Percentiles rank a stretch among this genome's conserved stretches.
Evolutionary conservation across 1,284 basidiomycete species (phyloP).

Genomic region (Boletus calvinii): DNA sequence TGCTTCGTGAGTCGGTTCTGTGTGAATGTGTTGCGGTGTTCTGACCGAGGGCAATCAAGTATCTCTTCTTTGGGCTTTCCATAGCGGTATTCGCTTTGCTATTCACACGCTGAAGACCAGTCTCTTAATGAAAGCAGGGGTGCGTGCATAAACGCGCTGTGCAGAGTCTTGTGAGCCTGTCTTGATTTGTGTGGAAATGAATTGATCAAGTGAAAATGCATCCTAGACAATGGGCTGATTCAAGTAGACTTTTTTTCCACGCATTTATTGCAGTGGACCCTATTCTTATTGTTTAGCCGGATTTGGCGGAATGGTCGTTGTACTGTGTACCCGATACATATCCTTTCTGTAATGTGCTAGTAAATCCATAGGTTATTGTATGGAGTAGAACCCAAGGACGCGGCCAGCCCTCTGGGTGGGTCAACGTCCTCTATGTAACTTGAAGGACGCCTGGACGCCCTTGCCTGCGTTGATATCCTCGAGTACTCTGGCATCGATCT

Average conservation of each 20-base stretch:
- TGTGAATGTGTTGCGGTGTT: conserved; percentile 11
- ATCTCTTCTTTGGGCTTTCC: conserved; percentile 65
- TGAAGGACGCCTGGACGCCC: conserved; percentile 77
- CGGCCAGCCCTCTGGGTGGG: not conserved
- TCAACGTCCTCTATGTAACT: conserved; percentile 66
- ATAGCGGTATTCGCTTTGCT: conserved; percentile 56
- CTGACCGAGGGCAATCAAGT: conserved; percentile 43
- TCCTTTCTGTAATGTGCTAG: conserved; percentile 20
- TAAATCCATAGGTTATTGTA: conserved; percentile 1
- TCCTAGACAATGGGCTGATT: conserved; percentile 8
- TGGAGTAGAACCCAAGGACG: not conserved
- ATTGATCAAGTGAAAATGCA: not conserved
- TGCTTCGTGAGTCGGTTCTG: conserved; percentile 59
- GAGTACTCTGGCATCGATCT: conserved; percentile 75
- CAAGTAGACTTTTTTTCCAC: conserved; percentile 6
- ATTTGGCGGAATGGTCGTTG: conserved; percentile 19
- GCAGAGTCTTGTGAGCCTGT: conserved; percentile 4
- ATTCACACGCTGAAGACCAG: conserved; percentile 53
- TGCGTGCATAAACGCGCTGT: conserved; percentile 34
- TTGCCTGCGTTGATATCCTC: conserved; percentile 74
- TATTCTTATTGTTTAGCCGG: conserved; percentile 22
- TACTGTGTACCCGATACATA: conserved; percentile 22
- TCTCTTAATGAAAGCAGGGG: conserved; percentile 46
- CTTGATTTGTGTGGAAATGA: not conserved
- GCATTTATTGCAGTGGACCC: not conserved